A percentile compares a stretch with the other conserved stretches of the same genome.
phyloP scores from a whole-genome alignment of 1,139 yeast genomes.

The Scheffersomyces insectosa region DNA sequence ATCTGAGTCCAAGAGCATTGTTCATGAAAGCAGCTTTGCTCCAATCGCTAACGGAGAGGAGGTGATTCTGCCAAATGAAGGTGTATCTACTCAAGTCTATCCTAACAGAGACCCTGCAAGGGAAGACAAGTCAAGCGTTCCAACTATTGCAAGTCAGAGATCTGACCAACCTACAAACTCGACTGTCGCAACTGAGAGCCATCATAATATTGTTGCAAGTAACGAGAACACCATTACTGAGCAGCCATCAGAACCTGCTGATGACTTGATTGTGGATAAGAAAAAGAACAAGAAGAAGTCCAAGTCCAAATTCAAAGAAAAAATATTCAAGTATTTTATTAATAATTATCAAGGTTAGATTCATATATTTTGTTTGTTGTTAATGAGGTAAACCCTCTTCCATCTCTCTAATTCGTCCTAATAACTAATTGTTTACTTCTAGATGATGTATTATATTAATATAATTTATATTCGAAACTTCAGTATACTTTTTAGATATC shows the following conservation, averaged over 20 bases:
- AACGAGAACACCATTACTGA: not conserved
- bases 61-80: no score
- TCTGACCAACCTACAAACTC: conserved; percentile 12
- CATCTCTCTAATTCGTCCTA: no score
- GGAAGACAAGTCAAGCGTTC: conserved; percentile 11
- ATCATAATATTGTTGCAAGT: not conserved
- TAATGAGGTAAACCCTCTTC: no score
- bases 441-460: no score
- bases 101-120: conserved; percentile 4
- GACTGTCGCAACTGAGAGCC: conserved; percentile 11
- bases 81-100: not conserved
- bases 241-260: not conserved
- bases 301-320: conserved; percentile 29
- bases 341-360: conserved; percentile 26
- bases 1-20: no score
- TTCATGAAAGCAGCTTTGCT: no score
- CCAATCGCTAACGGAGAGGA: no score
- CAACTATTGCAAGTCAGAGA: conserved; percentile 8
- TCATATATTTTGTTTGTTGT: not conserved
- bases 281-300: conserved; percentile 11
- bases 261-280: conserved; percentile 1
- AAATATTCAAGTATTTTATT: conserved; percentile 37
- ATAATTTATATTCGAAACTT: no score
- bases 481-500: no score
- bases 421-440: no score